These are phyloP conservation scores for Melastoma candidum DNA, from an alignment of 441 rosid species.

Conservation along the genomic window DNA sequence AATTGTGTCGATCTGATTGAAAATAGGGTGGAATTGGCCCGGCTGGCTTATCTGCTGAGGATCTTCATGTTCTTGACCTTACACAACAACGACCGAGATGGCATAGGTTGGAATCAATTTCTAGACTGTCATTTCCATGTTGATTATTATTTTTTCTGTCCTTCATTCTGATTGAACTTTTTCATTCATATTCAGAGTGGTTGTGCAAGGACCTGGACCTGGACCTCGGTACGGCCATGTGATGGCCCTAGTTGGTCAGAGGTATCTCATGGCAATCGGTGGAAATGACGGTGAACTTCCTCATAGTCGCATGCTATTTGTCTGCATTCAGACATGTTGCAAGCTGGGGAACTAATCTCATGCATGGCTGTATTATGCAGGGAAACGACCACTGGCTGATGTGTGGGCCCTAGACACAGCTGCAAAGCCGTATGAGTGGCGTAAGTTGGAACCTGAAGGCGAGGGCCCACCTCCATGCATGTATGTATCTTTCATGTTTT, in stretches of 20 bases:
- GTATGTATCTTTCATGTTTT: constrained; percentile 33
- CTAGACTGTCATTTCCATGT: constrained; percentile 7
- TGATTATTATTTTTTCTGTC: constrained; percentile 5
- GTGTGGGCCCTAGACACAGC: constrained; percentile 99
- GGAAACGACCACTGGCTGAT: constrained; percentile 95
- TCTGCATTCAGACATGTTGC: not conserved
- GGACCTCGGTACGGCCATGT: constrained; percentile 99
- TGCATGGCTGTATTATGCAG: constrained; percentile 19
- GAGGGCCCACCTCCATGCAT: constrained; percentile 99
- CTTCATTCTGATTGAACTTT: constrained; percentile 7
- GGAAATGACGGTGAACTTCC: constrained; percentile 64
- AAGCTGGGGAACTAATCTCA: not conserved
- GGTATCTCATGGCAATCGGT: constrained; percentile 90
- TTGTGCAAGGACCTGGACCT: constrained; percentile 99
- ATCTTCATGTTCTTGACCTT: constrained; percentile 98
- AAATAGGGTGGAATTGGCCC: constrained; percentile 98
- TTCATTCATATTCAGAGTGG: constrained; percentile 56
- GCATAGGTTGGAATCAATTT: constrained; percentile 63
- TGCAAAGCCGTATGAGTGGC: constrained; percentile 99
- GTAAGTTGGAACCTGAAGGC: constrained; percentile 99
- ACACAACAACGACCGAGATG: constrained; percentile 91
- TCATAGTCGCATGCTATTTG: not conserved
- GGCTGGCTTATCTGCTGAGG: constrained; percentile 98
- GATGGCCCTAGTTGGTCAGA: constrained; percentile 99
- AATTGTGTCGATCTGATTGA: constrained; percentile 15